Evolutionary conservation across 2,329 filamentous ascomycete species (phyloP).

Genomic region (Penicillium corylophilum): DNA sequence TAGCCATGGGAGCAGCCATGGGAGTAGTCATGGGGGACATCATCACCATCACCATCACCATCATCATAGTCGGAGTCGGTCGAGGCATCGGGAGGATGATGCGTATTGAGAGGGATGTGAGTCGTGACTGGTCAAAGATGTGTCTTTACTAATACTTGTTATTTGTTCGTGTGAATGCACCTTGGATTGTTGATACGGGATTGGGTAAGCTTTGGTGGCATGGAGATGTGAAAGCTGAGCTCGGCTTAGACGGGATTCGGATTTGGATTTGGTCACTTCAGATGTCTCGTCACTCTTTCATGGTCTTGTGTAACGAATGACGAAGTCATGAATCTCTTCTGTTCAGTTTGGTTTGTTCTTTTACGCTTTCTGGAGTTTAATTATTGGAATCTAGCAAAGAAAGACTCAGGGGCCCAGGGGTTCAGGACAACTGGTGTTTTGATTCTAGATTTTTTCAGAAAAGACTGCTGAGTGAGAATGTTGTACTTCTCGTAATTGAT

Average conservation of each 20-base stretch:
- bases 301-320: background rate
- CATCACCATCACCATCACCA: conserved; percentile 25
- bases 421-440: too few relatives aligned
- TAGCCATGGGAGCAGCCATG: conserved; percentile 7
- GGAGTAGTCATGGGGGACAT: conserved; percentile 20
- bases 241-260: background rate
- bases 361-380: background rate
- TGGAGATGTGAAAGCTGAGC: background rate
- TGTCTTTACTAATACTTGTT: background rate
- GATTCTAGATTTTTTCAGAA: too few relatives aligned
- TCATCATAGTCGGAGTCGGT: conserved; percentile 15
- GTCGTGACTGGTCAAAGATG: background rate
- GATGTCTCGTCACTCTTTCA: background rate
- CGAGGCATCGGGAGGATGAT: conserved; percentile 13
- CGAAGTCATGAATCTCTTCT: background rate
- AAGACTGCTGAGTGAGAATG: too few relatives aligned
- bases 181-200: background rate
- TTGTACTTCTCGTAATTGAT: too few relatives aligned
- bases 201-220: background rate
- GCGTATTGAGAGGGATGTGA: conserved; percentile 2
- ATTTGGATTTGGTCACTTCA: background rate
- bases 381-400: too few relatives aligned
- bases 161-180: background rate
- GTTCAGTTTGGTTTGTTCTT: background rate
- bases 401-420: too few relatives aligned